Evolutionary conservation across 1,284 basidiomycete species (phyloP).

Genomic region (Tylopilus sp.): DNA sequence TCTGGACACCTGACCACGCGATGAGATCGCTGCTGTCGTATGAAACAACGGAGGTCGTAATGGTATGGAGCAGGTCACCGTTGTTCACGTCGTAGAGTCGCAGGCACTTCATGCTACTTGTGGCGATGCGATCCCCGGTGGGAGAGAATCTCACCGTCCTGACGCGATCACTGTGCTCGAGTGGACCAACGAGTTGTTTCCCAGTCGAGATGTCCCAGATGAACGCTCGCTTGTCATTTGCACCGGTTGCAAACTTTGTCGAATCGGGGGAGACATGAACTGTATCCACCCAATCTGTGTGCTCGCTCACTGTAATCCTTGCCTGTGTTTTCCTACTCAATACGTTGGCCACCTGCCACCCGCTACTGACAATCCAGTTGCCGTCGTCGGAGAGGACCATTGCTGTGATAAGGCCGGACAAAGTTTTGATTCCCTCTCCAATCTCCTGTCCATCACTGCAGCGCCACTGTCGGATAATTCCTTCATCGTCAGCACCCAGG

Average conservation of each 20-base stretch:
- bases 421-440: background rate
- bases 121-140: background rate
- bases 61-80: slow-evolving; percentile 1
- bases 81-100: slow-evolving; percentile 5
- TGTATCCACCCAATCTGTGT: slow-evolving; percentile 13
- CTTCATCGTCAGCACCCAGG: slow-evolving; percentile 8
- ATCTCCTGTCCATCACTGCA: slow-evolving; percentile 4
- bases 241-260: slow-evolving; percentile 5
- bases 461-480: slow-evolving; percentile 11
- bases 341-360: slow-evolving; percentile 1
- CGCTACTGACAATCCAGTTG: slow-evolving; percentile 3
- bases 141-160: slow-evolving; percentile 7
- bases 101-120: background rate
- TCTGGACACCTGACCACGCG: slow-evolving; percentile 1
- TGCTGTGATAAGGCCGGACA: background rate
- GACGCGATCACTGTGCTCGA: background rate
- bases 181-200: background rate
- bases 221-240: slow-evolving; percentile 9
- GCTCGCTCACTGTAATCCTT: background rate
- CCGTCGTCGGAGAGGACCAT: slow-evolving; percentile 5
- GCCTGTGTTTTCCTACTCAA: background rate
- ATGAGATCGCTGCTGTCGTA: background rate
- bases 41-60: background rate
- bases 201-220: slow-evolving; percentile 15
- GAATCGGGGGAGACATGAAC: slow-evolving; percentile 14